Evolutionary conservation across 2,329 filamentous ascomycete species (phyloP).

Genomic region (Geoglossum cookeanum): DNA sequence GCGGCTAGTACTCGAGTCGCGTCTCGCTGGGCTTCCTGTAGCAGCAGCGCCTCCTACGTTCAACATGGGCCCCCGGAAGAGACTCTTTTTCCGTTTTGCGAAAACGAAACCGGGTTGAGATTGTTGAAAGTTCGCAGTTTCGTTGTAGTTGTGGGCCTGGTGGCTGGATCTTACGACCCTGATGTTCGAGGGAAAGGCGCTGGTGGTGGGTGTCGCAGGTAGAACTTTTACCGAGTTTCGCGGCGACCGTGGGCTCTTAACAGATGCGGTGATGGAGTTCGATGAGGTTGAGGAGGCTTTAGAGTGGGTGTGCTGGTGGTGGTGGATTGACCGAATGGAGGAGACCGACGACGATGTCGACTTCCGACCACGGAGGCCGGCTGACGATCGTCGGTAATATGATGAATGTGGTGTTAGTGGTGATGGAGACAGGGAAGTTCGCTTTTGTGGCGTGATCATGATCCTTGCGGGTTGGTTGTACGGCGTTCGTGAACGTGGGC

Average conservation of each 20-base stretch:
- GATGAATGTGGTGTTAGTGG: constrained; percentile 78
- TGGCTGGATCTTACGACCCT: constrained; percentile 51
- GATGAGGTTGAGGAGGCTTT: constrained; percentile 90
- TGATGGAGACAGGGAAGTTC: constrained; percentile 64
- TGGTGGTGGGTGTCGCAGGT: constrained; percentile 62
- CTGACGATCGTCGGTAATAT: constrained; percentile 56
- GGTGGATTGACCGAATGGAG: constrained; percentile 78
- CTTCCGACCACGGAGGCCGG: constrained; percentile 72
- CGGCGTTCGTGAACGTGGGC: not conserved
- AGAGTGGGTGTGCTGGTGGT: constrained; percentile 70
- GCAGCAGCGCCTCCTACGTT: constrained; percentile 26
- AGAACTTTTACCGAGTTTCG: constrained; percentile 91
- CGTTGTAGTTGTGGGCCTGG: constrained; percentile 35
- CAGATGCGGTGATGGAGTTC: constrained; percentile 44
- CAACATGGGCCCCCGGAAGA: constrained; percentile 65
- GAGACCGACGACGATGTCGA: constrained; percentile 92
- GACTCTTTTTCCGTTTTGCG: constrained; percentile 58
- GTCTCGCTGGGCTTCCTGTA: constrained; percentile 5
- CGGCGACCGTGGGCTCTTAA: constrained; percentile 47
- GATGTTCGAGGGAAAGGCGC: constrained; percentile 66
- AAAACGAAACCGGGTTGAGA: constrained; percentile 44
- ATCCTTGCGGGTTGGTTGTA: constrained; percentile 1
- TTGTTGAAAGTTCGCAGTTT: constrained; percentile 31
- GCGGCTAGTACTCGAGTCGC: constrained; percentile 10
- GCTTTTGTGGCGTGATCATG: constrained; percentile 9